These are phyloP conservation scores for Cutaneotrichosporon spelunceum DNA, from an alignment of 1,284 basidiomycete species.

Conservation along the genomic window DNA sequence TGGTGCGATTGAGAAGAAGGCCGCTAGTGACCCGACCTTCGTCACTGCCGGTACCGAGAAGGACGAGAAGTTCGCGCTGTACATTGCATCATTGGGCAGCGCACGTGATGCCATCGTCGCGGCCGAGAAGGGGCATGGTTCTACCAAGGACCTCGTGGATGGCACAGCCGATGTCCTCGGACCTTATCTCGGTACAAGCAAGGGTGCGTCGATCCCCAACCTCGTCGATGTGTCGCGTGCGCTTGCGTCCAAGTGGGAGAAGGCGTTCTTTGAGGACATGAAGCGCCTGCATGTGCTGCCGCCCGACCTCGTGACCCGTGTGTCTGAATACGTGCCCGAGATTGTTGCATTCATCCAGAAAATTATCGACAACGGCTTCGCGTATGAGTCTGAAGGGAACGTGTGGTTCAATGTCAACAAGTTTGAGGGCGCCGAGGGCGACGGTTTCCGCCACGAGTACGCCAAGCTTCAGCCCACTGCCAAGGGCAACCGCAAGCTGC, in stretches of 20 bases:
- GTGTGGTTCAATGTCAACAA: constrained; percentile 92
- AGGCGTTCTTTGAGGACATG: constrained; percentile 91
- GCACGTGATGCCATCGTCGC: constrained; percentile 34
- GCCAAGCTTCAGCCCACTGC: constrained; percentile 96
- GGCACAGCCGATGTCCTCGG: constrained; percentile 72
- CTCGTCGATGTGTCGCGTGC: constrained; percentile 74
- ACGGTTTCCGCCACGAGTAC: constrained; percentile 66
- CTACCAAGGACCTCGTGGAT: constrained; percentile 63
- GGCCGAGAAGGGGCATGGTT: constrained; percentile 51
- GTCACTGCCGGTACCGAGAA: constrained; percentile 66
- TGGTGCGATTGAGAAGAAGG: constrained; percentile 53
- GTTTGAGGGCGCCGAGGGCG: constrained; percentile 68
- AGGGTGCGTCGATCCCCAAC: constrained; percentile 78
- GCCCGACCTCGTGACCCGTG: constrained; percentile 88
- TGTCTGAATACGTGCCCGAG: constrained; percentile 96
- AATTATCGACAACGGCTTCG: constrained; percentile 86
- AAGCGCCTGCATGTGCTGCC: constrained; percentile 74
- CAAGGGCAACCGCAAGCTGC: constrained; percentile 83
- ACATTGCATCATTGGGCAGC: constrained; percentile 70
- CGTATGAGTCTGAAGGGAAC: constrained; percentile 80
- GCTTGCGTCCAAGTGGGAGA: constrained; percentile 87
- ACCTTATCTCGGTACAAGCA: constrained; percentile 70
- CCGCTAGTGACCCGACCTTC: constrained; percentile 56
- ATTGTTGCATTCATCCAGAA: constrained; percentile 84
- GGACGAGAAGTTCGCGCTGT: constrained; percentile 89